phyloP scores from a whole-genome alignment of 2,329 filamentous ascomycete genomes.

The Epichloe elymi region DNA sequence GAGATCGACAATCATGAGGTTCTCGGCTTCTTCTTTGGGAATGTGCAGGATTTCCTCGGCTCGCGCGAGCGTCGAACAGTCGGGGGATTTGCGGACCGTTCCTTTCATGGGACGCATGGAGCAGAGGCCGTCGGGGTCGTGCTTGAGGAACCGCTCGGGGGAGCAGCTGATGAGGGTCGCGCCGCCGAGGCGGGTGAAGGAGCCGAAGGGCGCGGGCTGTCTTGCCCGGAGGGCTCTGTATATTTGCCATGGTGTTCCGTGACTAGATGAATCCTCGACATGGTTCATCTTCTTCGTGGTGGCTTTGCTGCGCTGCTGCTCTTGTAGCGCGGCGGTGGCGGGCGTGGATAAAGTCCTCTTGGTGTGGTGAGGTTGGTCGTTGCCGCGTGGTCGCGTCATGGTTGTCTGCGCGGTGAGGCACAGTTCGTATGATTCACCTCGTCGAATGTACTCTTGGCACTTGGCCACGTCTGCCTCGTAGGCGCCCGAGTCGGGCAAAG shows the following conservation, averaged over 20 bases:
- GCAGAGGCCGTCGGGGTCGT: conserved; percentile 39
- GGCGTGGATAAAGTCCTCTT: neutral
- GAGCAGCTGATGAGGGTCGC: conserved; percentile 70
- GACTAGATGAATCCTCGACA: neutral
- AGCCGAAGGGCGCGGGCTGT: conserved; percentile 77
- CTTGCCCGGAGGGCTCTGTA: conserved; percentile 56
- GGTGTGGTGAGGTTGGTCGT: conserved; percentile 22
- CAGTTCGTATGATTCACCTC: conserved; percentile 75
- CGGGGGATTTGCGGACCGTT: conserved; percentile 67
- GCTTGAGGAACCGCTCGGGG: conserved; percentile 74
- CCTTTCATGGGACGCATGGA: conserved; percentile 94
- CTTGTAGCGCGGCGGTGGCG: neutral
- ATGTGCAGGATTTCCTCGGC: conserved; percentile 62
- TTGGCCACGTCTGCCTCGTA: conserved; percentile 55
- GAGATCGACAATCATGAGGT: conserved; percentile 94
- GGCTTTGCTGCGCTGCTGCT: neutral
- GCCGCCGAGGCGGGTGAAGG: conserved; percentile 58
- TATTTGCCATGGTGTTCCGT: conserved; percentile 47
- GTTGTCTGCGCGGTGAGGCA: conserved; percentile 67
- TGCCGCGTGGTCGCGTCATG: conserved; percentile 34
- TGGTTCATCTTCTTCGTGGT: neutral
- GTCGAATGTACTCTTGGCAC: conserved; percentile 60
- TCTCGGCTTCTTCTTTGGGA: conserved; percentile 87
- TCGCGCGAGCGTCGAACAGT: conserved; percentile 52
- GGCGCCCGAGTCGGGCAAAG: conserved; percentile 27